Conservation (phyloP, 768 basidiomycete species). For the Lactifluus rugatus region DNA sequence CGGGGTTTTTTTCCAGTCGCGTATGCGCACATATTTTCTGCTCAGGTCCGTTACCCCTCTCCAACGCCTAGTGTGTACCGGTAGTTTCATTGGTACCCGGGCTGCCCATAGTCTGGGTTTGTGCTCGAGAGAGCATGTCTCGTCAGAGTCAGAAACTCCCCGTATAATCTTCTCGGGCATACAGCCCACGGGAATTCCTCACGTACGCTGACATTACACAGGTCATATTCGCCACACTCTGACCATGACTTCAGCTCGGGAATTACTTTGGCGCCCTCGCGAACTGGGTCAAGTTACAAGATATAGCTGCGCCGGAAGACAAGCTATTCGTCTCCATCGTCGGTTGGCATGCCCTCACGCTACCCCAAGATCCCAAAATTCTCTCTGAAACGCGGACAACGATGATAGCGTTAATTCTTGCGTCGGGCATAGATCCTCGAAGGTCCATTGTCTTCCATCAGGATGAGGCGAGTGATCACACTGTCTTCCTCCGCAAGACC, state of each 20-base stretch:
- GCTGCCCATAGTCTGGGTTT: neutral
- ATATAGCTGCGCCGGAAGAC: constrained; percentile 45
- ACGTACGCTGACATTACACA: constrained; percentile 40
- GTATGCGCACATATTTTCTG: too few species aligned
- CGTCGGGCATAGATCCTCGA: constrained; percentile 75
- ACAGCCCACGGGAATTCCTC: constrained; percentile 86
- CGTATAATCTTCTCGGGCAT: constrained; percentile 80
- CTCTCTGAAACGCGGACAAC: constrained; percentile 60
- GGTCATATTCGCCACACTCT: neutral
- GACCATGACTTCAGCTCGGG: constrained; percentile 51
- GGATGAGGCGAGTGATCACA: constrained; percentile 50
- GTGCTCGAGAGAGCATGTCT: neutral
- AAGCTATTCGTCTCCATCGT: constrained; percentile 78
- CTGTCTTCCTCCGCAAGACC: neutral
- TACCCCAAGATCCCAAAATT: constrained; percentile 71
- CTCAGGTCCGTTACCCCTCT: too few species aligned
- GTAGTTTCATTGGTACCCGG: neutral
- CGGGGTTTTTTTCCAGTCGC: too few species aligned
- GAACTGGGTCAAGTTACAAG: constrained; percentile 82
- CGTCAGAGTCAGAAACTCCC: neutral
- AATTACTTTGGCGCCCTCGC: constrained; percentile 87
- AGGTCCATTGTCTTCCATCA: constrained; percentile 76
- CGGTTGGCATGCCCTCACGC: constrained; percentile 88
- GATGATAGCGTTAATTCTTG: constrained; percentile 74
- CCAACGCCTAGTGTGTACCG: too few species aligned